Evolutionary conservation across 257 asterid genomes (phyloP).

Genomic region (Solanum piurae): DNA sequence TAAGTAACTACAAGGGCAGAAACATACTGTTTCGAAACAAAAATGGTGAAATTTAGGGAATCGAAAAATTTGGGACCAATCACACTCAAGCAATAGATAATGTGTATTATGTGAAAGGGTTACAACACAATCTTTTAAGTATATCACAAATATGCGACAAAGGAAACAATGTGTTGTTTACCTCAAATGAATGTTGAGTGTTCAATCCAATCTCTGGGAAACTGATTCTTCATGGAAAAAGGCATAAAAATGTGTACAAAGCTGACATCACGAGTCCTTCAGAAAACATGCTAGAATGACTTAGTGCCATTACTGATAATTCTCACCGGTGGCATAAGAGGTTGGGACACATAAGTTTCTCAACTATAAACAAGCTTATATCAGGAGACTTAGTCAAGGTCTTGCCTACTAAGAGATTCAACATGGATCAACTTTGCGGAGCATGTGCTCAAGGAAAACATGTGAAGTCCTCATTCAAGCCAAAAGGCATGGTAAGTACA

Average conservation of each 20-base stretch:
- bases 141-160: not conserved
- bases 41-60: not conserved
- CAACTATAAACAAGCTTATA: not conserved
- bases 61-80: too few species aligned
- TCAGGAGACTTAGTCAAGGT: not conserved
- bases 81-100: too few species aligned
- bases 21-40: not conserved
- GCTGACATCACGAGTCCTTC: not conserved
- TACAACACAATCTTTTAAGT: too few species aligned
- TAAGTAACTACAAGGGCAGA: not conserved
- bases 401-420: not conserved
- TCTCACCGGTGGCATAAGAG: not conserved
- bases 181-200: not conserved
- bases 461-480: not conserved
- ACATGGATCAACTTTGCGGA: not conserved
- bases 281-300: not conserved
- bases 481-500: not conserved
- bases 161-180: not conserved
- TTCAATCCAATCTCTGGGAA: too few species aligned
- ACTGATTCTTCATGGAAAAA: not conserved
- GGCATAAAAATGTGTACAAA: not conserved
- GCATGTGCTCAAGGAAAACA: not conserved
- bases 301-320: not conserved
- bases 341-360: not conserved
- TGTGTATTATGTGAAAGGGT: too few species aligned